These are phyloP conservation scores for Verticillium longisporum DNA, from an alignment of 2,329 filamentous ascomycete genomes.

Conservation along the genomic window DNA sequence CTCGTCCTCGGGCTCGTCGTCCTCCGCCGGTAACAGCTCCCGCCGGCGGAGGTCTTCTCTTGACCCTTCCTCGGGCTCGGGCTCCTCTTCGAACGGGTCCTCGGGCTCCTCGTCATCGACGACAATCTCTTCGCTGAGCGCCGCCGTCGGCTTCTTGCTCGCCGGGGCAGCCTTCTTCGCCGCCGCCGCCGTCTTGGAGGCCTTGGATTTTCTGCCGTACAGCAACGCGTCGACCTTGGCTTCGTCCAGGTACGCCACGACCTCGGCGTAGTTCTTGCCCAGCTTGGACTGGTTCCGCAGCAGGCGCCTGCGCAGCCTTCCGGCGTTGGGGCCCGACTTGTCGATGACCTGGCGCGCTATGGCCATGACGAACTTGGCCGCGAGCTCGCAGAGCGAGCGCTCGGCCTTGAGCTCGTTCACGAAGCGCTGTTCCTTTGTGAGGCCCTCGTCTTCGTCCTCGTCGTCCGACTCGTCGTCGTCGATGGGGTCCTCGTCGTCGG, in stretches of 20 bases:
- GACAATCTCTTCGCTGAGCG: conserved; percentile 38
- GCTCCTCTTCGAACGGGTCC: conserved; percentile 29
- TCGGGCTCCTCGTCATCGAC: conserved; percentile 34
- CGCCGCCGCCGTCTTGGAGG: conserved; percentile 32
- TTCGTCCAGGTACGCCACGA: conserved; percentile 73
- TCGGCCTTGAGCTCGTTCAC: conserved; percentile 70
- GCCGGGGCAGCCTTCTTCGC: conserved; percentile 28
- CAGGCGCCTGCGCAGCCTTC: conserved; percentile 63
- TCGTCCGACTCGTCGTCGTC: conserved; percentile 54
- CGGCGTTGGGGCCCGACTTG: conserved; percentile 48
- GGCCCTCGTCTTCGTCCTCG: conserved; percentile 45
- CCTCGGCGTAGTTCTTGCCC: conserved; percentile 78
- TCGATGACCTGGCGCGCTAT: conserved; percentile 73
- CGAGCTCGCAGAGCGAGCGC: conserved; percentile 77
- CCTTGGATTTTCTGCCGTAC: conserved; percentile 22
- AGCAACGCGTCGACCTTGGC: conserved; percentile 45
- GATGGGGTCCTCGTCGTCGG: conserved; percentile 67
- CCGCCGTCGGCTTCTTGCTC: conserved; percentile 26
- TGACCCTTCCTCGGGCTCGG: conserved; percentile 51
- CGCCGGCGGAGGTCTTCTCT: conserved; percentile 48
- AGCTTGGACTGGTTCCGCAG: conserved; percentile 73
- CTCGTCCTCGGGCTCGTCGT: conserved; percentile 36
- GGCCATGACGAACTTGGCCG: conserved; percentile 76
- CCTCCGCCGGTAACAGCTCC: conserved; percentile 47
- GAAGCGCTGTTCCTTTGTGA: conserved; percentile 51